Evolutionary conservation across 495 filamentous ascomycete genomes (phyloP).

Genomic region (Apodospora peruviana): DNA sequence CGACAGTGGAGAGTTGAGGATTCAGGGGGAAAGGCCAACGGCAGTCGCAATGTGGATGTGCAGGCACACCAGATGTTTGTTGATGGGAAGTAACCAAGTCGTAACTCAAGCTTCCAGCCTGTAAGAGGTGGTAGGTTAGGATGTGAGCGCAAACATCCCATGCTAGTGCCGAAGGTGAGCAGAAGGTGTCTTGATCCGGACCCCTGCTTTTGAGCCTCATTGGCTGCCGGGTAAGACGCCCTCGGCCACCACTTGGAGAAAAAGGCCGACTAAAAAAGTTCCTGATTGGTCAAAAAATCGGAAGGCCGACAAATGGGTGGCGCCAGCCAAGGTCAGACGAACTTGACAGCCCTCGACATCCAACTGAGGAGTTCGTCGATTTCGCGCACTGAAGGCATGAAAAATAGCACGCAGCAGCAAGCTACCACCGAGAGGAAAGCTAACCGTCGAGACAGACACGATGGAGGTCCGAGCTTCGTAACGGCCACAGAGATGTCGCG

Average conservation of each 20-base stretch:
- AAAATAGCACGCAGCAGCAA: too few species aligned
- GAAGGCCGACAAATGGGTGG: conserved; percentile 16
- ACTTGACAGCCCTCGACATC: too few species aligned
- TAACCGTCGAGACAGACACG: too few species aligned
- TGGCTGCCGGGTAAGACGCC: conserved; percentile 25
- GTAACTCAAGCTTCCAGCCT: conserved; percentile 12
- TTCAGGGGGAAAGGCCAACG: neutral
- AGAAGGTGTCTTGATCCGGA: conserved; percentile 27
- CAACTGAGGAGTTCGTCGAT: too few species aligned
- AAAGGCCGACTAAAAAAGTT: conserved; percentile 13
- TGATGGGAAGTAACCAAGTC: conserved; percentile 6
- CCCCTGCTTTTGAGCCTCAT: conserved; percentile 33
- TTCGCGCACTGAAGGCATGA: too few species aligned
- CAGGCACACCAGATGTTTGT: conserved; percentile 13
- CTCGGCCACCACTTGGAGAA: conserved; percentile 24
- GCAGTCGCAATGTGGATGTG: conserved; percentile 18
- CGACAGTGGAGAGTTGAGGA: neutral
- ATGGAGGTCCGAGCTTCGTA: too few species aligned
- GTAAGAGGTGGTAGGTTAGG: conserved; percentile 18
- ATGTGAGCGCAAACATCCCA: conserved; percentile 14
- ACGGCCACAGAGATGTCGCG: too few species aligned
- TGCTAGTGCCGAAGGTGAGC: conserved; percentile 31
- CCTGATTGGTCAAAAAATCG: conserved; percentile 21
- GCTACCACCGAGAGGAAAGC: too few species aligned
- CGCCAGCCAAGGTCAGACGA: conserved; percentile 7